Base-by-base conservation (phyloP, 768 basidiomycete genomes). In the Boletus sensibilis region DNA sequence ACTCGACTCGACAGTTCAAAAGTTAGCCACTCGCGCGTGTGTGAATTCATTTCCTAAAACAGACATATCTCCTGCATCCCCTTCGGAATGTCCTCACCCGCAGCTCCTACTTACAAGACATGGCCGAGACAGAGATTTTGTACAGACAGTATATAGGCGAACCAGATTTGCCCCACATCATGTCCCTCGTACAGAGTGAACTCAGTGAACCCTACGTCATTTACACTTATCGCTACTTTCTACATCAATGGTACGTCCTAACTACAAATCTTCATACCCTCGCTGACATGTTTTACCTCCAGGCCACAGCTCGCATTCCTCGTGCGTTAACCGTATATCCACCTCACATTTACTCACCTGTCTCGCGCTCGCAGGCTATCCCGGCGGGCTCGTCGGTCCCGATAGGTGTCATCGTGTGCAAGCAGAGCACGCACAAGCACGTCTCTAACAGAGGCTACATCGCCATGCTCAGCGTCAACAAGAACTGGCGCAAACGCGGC, bases 211-310 rank as follows among this genome's bases (percentile, higher is more conserved):
- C 96, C 41, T 98, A 94, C 74, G 92, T 96, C 51, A 86, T 93
- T 41, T 98, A 96, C 75, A 98, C 95, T 0, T 98, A 94, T 65
- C 88, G 95, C 2, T 98, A 99, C 72, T 99, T 99, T 71, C 82
- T 99, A 8, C 85, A 94, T 69, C 90, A 94, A 64, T 99, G 97
- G 97, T 97, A 54, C 65, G 92, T 76, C 35, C 13, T 3, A n/a
- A n/a, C n/a, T n/a, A n/a, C n/a, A n/a, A n/a, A n/a, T n/a, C n/a
- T n/a, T n/a, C n/a, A n/a, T n/a, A n/a, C n/a, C 14, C 12, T 57
- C 40, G 43, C 63, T 57, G 43, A 61, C 47, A 37, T 47, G 33
- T 5, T 2, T n/a, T 16, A 3, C 18, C 25, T 40, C 5, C 60
- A 94, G 96, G 95, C 91, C 94, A 2, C 88, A 96, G 73, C 80